phyloP scores from a whole-genome alignment of 2,329 filamentous ascomycete species.

The Daldinia eschscholtzii region DNA sequence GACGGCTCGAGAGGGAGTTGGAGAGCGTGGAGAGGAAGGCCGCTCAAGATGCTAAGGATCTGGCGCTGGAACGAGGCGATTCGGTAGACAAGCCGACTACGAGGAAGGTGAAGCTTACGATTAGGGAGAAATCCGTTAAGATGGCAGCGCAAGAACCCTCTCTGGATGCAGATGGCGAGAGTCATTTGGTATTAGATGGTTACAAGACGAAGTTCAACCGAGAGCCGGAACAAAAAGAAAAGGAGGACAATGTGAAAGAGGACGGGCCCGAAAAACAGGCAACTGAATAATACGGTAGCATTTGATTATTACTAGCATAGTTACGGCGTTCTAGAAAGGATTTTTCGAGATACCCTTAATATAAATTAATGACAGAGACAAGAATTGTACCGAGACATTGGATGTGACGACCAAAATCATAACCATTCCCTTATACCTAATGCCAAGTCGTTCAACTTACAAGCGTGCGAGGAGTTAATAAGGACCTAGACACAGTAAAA shows the following conservation, averaged over 20 bases:
- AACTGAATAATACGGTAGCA: conserved; percentile 9
- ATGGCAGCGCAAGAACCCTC: conserved; percentile 57
- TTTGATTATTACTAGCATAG: conserved; percentile 33
- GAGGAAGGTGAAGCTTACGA: conserved; percentile 59
- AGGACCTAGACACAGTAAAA: conserved; percentile 12
- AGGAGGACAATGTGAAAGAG: conserved; percentile 30
- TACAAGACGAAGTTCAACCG: conserved; percentile 59
- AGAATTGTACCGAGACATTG: background rate
- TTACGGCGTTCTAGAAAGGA: conserved; percentile 26
- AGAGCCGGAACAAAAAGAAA: conserved; percentile 42
- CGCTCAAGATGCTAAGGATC: conserved; percentile 47
- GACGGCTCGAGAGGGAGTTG: conserved; percentile 53
- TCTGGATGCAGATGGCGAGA: conserved; percentile 53
- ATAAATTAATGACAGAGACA: conserved; percentile 1
- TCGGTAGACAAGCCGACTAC: conserved; percentile 50
- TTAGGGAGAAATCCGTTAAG: conserved; percentile 65
- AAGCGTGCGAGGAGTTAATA: background rate
- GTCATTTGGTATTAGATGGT: conserved; percentile 65
- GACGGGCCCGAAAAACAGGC: background rate
- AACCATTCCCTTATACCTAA: background rate
- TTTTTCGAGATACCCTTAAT: conserved; percentile 41
- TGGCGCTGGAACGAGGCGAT: conserved; percentile 53
- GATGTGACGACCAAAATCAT: background rate
- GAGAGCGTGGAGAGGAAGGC: conserved; percentile 54
- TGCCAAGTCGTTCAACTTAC: background rate